phyloP scores from a whole-genome alignment of 1,284 basidiomycete species.

The Vanrija sp. region DNA sequence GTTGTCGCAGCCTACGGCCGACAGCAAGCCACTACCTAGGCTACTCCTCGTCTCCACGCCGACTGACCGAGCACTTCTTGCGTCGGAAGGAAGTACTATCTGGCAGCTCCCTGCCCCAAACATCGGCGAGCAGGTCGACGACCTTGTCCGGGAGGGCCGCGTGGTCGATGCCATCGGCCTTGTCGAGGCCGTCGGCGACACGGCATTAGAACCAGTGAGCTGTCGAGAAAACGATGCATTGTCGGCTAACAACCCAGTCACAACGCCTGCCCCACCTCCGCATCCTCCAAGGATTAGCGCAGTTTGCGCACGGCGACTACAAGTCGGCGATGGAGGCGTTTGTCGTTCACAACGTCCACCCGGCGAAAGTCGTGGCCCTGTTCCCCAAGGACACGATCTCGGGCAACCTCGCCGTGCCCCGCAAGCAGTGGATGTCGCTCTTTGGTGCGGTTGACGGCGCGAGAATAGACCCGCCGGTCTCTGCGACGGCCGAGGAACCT shows the following conservation, averaged over 20 bases:
- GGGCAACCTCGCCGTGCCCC: constrained; percentile 68
- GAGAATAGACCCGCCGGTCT: constrained; percentile 32
- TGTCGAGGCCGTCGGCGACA: constrained; percentile 62
- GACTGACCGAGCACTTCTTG: constrained; percentile 60
- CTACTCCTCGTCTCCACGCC: constrained; percentile 67
- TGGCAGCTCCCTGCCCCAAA: constrained; percentile 70
- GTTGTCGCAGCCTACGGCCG: background rate
- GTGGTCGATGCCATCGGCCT: constrained; percentile 79
- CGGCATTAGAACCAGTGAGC: constrained; percentile 65
- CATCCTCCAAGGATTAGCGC: constrained; percentile 68
- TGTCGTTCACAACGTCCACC: constrained; percentile 82
- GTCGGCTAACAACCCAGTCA: constrained; percentile 4
- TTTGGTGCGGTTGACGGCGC: constrained; percentile 69
- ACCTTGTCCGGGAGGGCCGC: constrained; percentile 66
- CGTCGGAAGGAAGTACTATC: constrained; percentile 66
- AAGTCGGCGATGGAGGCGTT: constrained; percentile 75
- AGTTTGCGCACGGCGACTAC: constrained; percentile 57
- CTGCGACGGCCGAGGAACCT: background rate
- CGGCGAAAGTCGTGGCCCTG: constrained; percentile 86
- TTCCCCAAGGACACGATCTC: constrained; percentile 72
- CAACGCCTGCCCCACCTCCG: constrained; percentile 57
- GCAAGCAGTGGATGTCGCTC: constrained; percentile 69
- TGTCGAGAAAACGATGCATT: too few relatives aligned
- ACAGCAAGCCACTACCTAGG: background rate
- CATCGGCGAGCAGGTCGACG: constrained; percentile 79